phyloP scores from a whole-genome alignment of 2,329 filamentous ascomycete species.

The Fusarium xylarioides region DNA sequence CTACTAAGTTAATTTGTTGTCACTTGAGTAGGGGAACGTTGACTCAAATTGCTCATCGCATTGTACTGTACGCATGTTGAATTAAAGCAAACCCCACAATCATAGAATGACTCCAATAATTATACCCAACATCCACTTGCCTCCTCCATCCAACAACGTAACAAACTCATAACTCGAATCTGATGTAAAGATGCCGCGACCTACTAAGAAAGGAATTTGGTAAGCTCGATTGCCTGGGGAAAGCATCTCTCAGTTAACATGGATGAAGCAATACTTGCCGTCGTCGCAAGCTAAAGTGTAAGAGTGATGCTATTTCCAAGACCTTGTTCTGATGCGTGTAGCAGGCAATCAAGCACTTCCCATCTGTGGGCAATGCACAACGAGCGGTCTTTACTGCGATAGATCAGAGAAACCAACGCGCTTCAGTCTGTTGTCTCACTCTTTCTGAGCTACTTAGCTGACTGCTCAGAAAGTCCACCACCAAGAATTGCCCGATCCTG shows the following conservation, averaged over 20 bases:
- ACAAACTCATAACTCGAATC: too few species aligned
- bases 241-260: background rate
- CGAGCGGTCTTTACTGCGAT: conserved; percentile 48
- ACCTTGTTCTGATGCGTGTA: background rate
- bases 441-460: background rate
- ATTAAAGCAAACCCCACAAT: background rate
- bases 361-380: conserved; percentile 47
- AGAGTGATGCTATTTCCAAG: background rate
- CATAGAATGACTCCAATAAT: background rate
- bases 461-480: conserved; percentile 2
- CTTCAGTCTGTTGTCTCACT: conserved; percentile 1
- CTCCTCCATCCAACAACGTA: background rate
- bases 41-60: background rate
- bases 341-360: conserved; percentile 47
- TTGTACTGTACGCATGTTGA: background rate
- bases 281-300: conserved; percentile 50
- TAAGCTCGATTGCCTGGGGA: fast-evolving
- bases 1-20: background rate
- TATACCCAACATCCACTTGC: background rate
- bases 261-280: conserved; percentile 49
- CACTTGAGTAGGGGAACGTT: background rate
- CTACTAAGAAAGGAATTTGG: conserved; percentile 36
- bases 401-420: conserved; percentile 36
- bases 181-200: conserved; percentile 29
- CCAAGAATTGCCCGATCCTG: conserved; percentile 8